Base-by-base conservation (phyloP, 2,329 filamentous ascomycete genomes). In the Mollisiaceae sp. region DNA sequence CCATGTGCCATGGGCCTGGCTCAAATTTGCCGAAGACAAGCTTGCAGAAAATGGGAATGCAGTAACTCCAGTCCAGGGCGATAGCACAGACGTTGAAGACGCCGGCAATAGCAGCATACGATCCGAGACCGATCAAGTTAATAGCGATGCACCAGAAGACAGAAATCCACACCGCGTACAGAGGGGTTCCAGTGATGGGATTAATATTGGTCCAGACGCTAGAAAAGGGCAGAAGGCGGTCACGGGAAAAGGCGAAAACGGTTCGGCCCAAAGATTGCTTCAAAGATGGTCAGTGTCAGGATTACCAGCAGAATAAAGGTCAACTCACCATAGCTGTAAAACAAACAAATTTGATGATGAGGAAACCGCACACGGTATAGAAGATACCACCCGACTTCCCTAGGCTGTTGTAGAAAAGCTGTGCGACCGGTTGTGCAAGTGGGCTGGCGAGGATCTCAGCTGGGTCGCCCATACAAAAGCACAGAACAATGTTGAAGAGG, bases 231-330 rank as follows among this genome's bases (percentile, higher is more conserved):
- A 88, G 78, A 22, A 88, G 84, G 41, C 85, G 85, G 70, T 89
- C 86, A 55, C 86, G 81, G 35, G 86, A 86, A 4, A 89, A 85
- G 50, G 86, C 86, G 73, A 87, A 88, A 69, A 89, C 85, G 1
- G 66, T 76, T 70, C 59, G 77, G 75, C 72, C 82, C 77, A 75
- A 84, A 78, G 74, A 79, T 82, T 74, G 80, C 81, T 70, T 58
- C 9, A 41, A 43, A 5, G 14, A 2, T n/a, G 3, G 60, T 69
- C 47, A 68, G 63, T 65, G 56, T 43, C 14, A 20, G 11, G 55
- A 43, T 11, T 80, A 82, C 52, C 80, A n/a, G 77, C 15, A 83
- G 83, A 20, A 85, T 70, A 71, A 84, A 78, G 43, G 11, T 45
- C n/a, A 11, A 50, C 66, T 18, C 62, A 68, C 69, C 70, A 85